Evolutionary conservation across 345 rosid species (phyloP), one percentile per base, ranked within the genome.

Genomic region (Citrus glauca): DNA sequence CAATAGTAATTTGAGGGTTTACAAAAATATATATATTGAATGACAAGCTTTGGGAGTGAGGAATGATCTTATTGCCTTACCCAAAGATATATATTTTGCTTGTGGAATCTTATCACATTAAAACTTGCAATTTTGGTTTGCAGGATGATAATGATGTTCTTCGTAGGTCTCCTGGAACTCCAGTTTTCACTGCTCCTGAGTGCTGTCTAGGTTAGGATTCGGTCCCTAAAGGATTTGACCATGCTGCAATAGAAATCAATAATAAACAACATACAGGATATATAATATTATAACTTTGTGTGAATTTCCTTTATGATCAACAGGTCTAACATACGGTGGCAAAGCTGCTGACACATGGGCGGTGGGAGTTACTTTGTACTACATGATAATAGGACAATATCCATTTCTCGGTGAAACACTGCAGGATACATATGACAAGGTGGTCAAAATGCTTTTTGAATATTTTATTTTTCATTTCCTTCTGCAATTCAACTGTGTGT

Each of bases 111-210:
- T n/a, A 30, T 33, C 27, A 16, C 50, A 16, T 35, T 57, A 7
- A 64, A 38, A 53, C 63, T 16, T 64, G n/a, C 50, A 28, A 56
- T 69, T 73, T 64, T 81, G 64, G n/a, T 69, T 11, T 66, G 80
- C 85, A 94, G 99, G 97, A 91, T 88, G 94, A 90, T 77, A 88
- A 92, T 82, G 99, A 97, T 87, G 94, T 90, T 82, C 98, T 97
- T 77, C 94, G 98, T 33, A 88, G 98, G 13, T 97, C 99, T 78
- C 99, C 99, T 17, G 99, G 99, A 72, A 97, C 99, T 63, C 99
- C 99, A 72, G 99, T 97, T 82, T 97, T 93, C 86, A 97, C 99
- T 78, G 99, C 99, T 60, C 99, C 98, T 6, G 99, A 97, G 85
- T 97, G 99, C 81, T 94, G 98, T 85, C 82, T 92, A 80, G 98